Evolutionary conservation across 1,139 yeast genomes (phyloP).

Genomic region (Yamadazyma membranifaciens): DNA sequence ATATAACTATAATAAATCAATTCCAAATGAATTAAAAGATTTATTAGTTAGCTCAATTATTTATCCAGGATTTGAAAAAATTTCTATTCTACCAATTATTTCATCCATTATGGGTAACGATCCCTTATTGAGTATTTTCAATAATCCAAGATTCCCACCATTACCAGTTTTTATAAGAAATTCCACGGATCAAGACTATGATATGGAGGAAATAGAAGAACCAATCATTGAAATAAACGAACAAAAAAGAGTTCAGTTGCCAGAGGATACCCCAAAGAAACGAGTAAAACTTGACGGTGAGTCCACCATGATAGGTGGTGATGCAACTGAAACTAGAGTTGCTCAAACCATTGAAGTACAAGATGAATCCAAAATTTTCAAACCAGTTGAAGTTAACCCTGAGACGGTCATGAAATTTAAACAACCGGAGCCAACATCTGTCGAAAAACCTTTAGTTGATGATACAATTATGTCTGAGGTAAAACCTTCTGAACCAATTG

Average conservation of each 20-base stretch:
- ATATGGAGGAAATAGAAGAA: constrained; percentile 12
- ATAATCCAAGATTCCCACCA: constrained; percentile 80
- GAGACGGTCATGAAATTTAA: constrained; percentile 11
- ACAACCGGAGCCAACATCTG: constrained; percentile 4
- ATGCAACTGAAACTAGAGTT: neutral
- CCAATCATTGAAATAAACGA: constrained; percentile 14
- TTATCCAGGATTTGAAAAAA: constrained; percentile 62
- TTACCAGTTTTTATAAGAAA: constrained; percentile 37
- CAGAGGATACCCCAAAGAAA: constrained; percentile 16
- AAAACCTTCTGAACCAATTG: neutral
- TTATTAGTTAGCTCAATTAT: constrained; percentile 55
- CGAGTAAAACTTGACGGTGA: constrained; percentile 3
- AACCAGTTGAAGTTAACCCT: constrained; percentile 5
- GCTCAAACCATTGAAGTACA: neutral
- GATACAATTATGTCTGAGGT: neutral
- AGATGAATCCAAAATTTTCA: constrained; percentile 8
- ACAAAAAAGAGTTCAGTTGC: constrained; percentile 12
- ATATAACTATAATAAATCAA: constrained; percentile 22
- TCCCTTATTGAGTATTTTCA: constrained; percentile 50
- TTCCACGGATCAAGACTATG: constrained; percentile 17
- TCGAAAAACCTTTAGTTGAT: neutral
- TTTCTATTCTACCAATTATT: constrained; percentile 71
- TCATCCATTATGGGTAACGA: constrained; percentile 46
- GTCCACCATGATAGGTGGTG: neutral
- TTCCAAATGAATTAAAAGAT: constrained; percentile 31